Base-by-base conservation (phyloP, 148 eudicot genomes). In the Camellia granthamiana region DNA sequence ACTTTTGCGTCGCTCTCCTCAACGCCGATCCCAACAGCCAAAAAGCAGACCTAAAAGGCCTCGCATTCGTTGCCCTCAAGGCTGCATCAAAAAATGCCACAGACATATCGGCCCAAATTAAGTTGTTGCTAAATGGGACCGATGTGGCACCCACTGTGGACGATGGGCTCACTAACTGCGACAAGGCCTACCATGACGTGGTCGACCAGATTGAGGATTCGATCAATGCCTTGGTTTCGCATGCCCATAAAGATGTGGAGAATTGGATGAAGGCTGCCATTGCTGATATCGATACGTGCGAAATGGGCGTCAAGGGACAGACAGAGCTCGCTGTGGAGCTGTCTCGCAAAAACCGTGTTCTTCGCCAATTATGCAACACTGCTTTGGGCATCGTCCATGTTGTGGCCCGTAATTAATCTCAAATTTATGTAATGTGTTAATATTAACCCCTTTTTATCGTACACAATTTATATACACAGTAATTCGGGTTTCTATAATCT, bases 41-140 rank as follows among this genome's bases (percentile, higher is more conserved):
- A 42, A 74, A 56, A 4, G 60, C 71, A 2, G 81, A 84, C 49
- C 38, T 81, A 2, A 75, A 41, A 42, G 86, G 64, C 6, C 84
- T 87, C 6, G 80, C 79, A 7, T 82, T 79, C 75, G 65, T 82
- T 11, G 70, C 85, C 43, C 64, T 87, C 78, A 78, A 65, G 83
- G 16, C 42, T 3, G 82, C 76, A 2, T 69, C 69, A 5, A 71
- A 55, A 1, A 81, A 81, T 6, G 81, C 79, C 59, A 41, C 77
- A 14, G 72, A 30, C 11, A 60, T 44, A 10, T 67, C 75, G 19
- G 15, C 8, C 18, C 44, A 3, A 0, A 75, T 81, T 62, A 69
- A 59, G 68, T 0, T 0, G 43, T 23, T 21, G 43, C 83, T 75
- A 3, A 43, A 38, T 5, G 74, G 16, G 74, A 16, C 11, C 6